Percentiles rank a stretch among this genome's conserved stretches.
Evolutionary conservation across 164 flowering plant genomes (phyloP).

Genomic region (Liquidambar formosana): DNA sequence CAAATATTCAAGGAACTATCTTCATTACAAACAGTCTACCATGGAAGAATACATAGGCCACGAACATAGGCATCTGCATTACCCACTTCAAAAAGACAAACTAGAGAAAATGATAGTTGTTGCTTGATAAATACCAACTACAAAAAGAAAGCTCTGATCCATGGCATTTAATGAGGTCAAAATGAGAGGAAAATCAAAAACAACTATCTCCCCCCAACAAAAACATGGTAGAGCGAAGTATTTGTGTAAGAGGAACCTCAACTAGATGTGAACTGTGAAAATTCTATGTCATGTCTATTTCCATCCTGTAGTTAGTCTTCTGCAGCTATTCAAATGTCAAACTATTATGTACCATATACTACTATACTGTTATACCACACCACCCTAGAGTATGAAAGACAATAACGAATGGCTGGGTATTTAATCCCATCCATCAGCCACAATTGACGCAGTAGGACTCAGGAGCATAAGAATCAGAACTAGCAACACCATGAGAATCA

Average conservation of each 20-base stretch:
- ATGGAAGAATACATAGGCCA: too few relatives aligned
- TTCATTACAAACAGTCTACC: not conserved
- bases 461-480: too few relatives aligned
- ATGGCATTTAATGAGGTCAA: too few relatives aligned
- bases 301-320: not conserved
- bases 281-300: too few relatives aligned
- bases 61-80: too few relatives aligned
- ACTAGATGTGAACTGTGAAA: not conserved
- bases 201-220: not conserved
- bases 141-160: not conserved
- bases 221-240: not conserved
- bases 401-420: too few relatives aligned
- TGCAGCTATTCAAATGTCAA: constrained; percentile 2
- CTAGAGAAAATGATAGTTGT: too few relatives aligned
- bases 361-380: not conserved
- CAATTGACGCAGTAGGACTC: constrained; percentile 8
- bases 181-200: not conserved
- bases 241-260: not conserved
- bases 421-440: constrained; percentile 46
- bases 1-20: not conserved
- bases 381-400: too few relatives aligned
- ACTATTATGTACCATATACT: constrained; percentile 3
- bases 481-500: not conserved
- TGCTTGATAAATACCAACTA: not conserved
- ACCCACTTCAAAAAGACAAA: too few relatives aligned